Percentiles rank a stretch among this genome's conserved stretches.
Conservation (phyloP, 1,139 yeast species). For the Lizanozyma gosingica region DNA sequence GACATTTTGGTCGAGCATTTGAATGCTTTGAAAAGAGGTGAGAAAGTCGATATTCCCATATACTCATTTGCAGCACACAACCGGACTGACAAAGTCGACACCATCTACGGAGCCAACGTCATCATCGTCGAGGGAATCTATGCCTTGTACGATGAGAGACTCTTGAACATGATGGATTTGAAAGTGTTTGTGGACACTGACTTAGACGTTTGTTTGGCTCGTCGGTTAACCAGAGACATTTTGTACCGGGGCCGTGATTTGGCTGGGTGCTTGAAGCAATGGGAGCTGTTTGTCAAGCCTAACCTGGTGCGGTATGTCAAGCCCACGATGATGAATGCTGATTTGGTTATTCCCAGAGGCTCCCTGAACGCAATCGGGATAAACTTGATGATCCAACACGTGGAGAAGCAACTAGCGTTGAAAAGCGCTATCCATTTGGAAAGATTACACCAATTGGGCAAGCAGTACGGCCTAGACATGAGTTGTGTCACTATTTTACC, state of each 20-base stretch:
- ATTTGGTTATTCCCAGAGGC: conserved; percentile 82
- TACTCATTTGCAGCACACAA: conserved; percentile 75
- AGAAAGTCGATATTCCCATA: conserved; percentile 67
- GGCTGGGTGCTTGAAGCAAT: conserved; percentile 73
- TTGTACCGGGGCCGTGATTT: conserved; percentile 79
- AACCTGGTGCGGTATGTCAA: conserved; percentile 69
- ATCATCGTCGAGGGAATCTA: conserved; percentile 88
- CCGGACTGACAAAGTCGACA: conserved; percentile 57
- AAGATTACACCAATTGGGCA: conserved; percentile 49
- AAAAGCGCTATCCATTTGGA: conserved; percentile 63
- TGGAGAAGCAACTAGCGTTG: conserved; percentile 56
- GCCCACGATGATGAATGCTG: conserved; percentile 77
- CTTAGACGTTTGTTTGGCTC: conserved; percentile 80
- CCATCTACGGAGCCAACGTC: conserved; percentile 93
- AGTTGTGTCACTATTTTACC: conserved; percentile 35
- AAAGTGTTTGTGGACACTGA: conserved; percentile 92
- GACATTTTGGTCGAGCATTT: conserved; percentile 63
- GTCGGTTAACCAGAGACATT: conserved; percentile 82
- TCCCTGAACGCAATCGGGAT: conserved; percentile 77
- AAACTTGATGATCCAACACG: conserved; percentile 68
- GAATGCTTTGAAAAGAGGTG: conserved; percentile 46
- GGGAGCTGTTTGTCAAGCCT: conserved; percentile 90
- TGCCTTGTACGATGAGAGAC: conserved; percentile 64
- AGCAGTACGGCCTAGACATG: conserved; percentile 20
- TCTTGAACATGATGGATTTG: conserved; percentile 71